Percentiles rank a stretch among this genome's conserved stretches.
Evolutionary conservation across 2,329 filamentous ascomycete species (phyloP).

Genomic region (Thielaviopsis populi): DNA sequence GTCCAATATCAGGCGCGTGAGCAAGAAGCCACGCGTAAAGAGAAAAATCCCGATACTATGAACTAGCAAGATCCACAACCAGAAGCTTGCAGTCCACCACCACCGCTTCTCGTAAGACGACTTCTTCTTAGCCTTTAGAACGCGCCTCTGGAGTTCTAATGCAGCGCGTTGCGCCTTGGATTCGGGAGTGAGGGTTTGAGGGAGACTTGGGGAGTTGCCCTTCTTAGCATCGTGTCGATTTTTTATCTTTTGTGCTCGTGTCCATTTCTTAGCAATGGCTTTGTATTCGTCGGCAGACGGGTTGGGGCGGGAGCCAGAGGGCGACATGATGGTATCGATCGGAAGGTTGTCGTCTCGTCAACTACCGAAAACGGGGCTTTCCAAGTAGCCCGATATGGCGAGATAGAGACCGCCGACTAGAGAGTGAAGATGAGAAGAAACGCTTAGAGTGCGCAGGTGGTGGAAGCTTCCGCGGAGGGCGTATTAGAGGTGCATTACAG

Average conservation of each 20-base stretch:
- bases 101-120: constrained; percentile 35
- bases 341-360: neutral
- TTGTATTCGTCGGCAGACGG: constrained; percentile 31
- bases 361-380: neutral
- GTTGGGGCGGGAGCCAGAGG: neutral
- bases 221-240: constrained; percentile 28
- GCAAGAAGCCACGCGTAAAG: constrained; percentile 87
- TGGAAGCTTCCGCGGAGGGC: constrained; percentile 15
- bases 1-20: constrained; percentile 69
- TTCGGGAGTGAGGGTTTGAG: constrained; percentile 4
- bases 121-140: constrained; percentile 9
- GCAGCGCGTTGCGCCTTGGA: constrained; percentile 8
- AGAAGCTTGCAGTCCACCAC: constrained; percentile 50
- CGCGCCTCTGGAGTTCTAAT: constrained; percentile 5
- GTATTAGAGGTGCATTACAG: constrained; percentile 14
- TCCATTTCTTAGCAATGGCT: constrained; percentile 38
- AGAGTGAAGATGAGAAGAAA: constrained; percentile 1
- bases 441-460: constrained; percentile 12
- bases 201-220: neutral
- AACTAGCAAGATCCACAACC: constrained; percentile 53
- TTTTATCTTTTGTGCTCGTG: constrained; percentile 36
- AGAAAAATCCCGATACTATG: constrained; percentile 74
- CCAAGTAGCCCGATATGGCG: neutral
- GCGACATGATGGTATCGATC: neutral
- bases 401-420: neutral